These are phyloP conservation scores for Neurospora cerealis DNA, from an alignment of 495 filamentous ascomycete genomes.

Conservation along the genomic window DNA sequence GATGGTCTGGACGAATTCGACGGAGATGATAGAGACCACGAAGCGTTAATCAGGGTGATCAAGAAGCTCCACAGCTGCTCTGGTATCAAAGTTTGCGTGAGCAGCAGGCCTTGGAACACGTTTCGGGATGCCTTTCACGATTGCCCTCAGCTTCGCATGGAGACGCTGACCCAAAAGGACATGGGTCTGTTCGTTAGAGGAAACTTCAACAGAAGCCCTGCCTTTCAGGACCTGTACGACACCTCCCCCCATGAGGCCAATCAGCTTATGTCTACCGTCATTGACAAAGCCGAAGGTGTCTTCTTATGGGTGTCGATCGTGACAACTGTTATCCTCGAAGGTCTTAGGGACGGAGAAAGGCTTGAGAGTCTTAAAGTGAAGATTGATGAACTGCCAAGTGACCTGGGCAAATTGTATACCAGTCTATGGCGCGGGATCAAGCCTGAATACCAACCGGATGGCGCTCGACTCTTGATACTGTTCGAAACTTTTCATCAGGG, in stretches of 20 bases:
- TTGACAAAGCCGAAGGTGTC: slow-evolving; percentile 20
- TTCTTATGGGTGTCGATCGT: slow-evolving; percentile 38
- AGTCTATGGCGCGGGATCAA: not conserved
- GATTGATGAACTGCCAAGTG: slow-evolving; percentile 18
- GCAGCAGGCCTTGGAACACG: slow-evolving; percentile 31
- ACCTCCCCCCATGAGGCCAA: too few species aligned
- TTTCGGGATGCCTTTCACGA: slow-evolving; percentile 24
- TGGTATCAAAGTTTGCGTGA: slow-evolving; percentile 28
- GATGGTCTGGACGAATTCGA: not conserved
- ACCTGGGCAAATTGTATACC: slow-evolving; percentile 3
- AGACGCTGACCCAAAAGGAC: slow-evolving; percentile 18
- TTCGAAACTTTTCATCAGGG: not conserved
- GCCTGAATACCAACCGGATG: not conserved
- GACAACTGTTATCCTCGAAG: slow-evolving; percentile 15
- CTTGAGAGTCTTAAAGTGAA: slow-evolving; percentile 13
- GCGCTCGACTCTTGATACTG: not conserved
- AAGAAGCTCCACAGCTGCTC: too few species aligned
- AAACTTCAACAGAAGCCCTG: not conserved
- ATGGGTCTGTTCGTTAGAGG: slow-evolving; percentile 10
- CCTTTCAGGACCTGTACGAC: too few species aligned
- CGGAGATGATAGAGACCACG: too few species aligned
- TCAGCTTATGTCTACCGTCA: too few species aligned
- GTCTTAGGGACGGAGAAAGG: slow-evolving; percentile 22
- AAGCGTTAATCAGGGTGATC: too few species aligned
- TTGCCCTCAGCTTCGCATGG: slow-evolving; percentile 9